phyloP scores from a whole-genome alignment of 768 basidiomycete genomes.

The Panaeolus cyanescens region DNA sequence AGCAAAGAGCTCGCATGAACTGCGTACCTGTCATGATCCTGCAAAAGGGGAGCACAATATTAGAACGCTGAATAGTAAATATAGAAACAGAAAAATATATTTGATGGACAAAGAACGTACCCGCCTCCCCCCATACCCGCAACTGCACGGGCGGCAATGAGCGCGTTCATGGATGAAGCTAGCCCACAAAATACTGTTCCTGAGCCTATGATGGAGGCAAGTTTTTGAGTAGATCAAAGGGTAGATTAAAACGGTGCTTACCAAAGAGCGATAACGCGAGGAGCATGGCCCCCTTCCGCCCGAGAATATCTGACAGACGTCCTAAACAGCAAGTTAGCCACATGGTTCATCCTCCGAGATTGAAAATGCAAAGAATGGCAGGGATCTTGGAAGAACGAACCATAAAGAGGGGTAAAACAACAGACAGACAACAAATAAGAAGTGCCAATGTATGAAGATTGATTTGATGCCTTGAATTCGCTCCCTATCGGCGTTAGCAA shows the following conservation, averaged over 20 bases:
- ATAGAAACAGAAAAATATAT: conserved; percentile 16
- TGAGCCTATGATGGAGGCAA: conserved; percentile 45
- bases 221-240: conserved; percentile 13
- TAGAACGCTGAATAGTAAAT: conserved; percentile 19
- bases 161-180: conserved; percentile 80
- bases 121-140: conserved; percentile 95
- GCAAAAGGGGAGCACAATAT: conserved; percentile 24
- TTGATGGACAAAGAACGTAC: conserved; percentile 44
- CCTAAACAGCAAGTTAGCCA: conserved; percentile 44
- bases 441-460: conserved; percentile 87
- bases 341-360: conserved; percentile 26
- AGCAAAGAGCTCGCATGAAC: conserved; percentile 16
- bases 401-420: conserved; percentile 90
- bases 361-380: conserved; percentile 7
- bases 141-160: conserved; percentile 80
- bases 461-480: conserved; percentile 77
- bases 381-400: conserved; percentile 36
- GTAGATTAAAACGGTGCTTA: conserved; percentile 25
- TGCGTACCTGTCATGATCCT: conserved; percentile 82
- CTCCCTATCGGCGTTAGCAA: conserved; percentile 84
- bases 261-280: conserved; percentile 84
- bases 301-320: conserved; percentile 81
- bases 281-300: conserved; percentile 86
- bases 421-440: conserved; percentile 87
- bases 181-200: conserved; percentile 88